phyloP scores from a whole-genome alignment of 371 early-diverging fungal genomes.

The Blakeslea trispora region DNA sequence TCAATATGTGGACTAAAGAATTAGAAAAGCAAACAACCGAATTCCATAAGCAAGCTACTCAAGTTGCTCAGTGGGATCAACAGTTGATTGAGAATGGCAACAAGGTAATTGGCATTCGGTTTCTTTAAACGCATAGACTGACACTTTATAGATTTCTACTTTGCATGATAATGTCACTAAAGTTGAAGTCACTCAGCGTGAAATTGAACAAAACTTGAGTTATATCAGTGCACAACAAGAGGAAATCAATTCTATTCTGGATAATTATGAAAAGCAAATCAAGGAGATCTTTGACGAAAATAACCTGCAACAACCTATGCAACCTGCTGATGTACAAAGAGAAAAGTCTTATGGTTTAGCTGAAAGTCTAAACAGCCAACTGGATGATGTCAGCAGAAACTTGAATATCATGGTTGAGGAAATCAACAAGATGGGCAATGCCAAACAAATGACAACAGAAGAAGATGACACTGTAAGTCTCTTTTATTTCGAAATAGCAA shows the following conservation, averaged over 20 bases:
- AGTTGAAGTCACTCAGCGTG: constrained; percentile 74
- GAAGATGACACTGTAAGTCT: constrained; percentile 46
- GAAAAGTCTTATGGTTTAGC: constrained; percentile 85
- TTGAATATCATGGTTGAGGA: constrained; percentile 84
- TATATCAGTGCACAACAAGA: constrained; percentile 86
- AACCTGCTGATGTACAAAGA: constrained; percentile 83
- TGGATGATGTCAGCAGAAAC: constrained; percentile 84
- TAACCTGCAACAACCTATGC: constrained; percentile 50
- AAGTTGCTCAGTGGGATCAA: constrained; percentile 87
- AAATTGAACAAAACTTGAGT: constrained; percentile 82
- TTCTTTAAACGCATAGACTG: no score
- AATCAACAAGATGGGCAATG: constrained; percentile 70
- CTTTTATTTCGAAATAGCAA: no score
- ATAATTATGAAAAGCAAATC: constrained; percentile 78
- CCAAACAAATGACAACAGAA: constrained; percentile 40
- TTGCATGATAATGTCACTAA: constrained; percentile 71
- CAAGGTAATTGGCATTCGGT: constrained; percentile 45
- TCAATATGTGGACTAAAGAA: constrained; percentile 85
- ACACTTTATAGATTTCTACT: constrained; percentile 64
- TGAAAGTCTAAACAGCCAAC: constrained; percentile 79
- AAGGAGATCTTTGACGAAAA: constrained; percentile 54
- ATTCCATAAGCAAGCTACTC: constrained; percentile 85
- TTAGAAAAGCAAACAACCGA: constrained; percentile 76
- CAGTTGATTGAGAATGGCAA: constrained; percentile 83
- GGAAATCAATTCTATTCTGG: constrained; percentile 77